Evolutionary conservation across 306 rosid species (phyloP).

Genomic region (Cyclanthera cordifolia): DNA sequence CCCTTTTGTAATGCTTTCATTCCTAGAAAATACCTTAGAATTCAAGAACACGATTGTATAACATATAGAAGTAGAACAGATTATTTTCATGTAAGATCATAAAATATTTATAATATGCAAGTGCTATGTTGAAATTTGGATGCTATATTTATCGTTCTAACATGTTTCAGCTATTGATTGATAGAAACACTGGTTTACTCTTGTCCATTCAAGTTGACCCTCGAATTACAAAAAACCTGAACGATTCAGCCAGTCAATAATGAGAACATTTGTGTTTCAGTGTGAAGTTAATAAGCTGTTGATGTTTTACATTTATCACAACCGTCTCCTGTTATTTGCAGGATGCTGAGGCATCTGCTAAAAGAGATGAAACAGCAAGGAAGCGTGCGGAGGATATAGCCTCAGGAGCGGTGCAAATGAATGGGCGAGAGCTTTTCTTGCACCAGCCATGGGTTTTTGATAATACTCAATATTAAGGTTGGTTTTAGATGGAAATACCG

Average conservation of each 20-base stretch:
- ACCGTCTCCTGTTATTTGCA: slow-evolving; percentile 15
- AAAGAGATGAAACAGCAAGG: slow-evolving; percentile 59
- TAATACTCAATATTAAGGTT: slow-evolving; percentile 50
- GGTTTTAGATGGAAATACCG: slow-evolving; percentile 4
- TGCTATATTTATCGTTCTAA: neutral
- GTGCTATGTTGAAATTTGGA: neutral
- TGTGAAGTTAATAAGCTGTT: neutral
- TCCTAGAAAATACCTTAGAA: neutral
- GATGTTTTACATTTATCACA: slow-evolving; percentile 5
- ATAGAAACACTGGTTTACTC: neutral
- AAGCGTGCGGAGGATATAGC: slow-evolving; percentile 76
- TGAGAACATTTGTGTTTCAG: neutral
- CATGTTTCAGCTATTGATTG: neutral
- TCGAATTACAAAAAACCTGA: neutral
- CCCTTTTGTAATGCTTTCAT: no score
- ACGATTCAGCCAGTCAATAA: neutral
- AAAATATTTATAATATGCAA: neutral
- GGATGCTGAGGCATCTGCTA: slow-evolving; percentile 62
- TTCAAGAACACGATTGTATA: neutral
- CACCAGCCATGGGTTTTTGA: slow-evolving; percentile 89
- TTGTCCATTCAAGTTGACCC: neutral
- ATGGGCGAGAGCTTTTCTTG: slow-evolving; percentile 74
- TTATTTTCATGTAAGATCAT: neutral
- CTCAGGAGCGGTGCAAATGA: slow-evolving; percentile 63
- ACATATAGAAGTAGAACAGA: no score